phyloP scores from a whole-genome alignment of 2,329 filamentous ascomycete genomes.

The Ophioceras dolichostomum region DNA sequence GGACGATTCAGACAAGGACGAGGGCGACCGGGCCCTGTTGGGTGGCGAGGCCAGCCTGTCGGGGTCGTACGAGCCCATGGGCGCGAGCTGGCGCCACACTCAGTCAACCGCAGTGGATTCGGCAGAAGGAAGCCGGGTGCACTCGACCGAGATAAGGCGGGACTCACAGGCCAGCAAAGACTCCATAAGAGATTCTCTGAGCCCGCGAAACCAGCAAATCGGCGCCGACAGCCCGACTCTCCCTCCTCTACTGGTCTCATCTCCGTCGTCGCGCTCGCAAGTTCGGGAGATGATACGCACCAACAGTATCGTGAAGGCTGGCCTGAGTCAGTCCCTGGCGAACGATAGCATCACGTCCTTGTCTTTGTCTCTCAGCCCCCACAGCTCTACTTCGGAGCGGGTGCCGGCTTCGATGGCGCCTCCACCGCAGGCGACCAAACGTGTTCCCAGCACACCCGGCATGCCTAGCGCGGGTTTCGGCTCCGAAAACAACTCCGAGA shows the following conservation, averaged over 20 bases:
- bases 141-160: conserved; percentile 24
- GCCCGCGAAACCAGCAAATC: conserved; percentile 24
- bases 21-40: not conserved
- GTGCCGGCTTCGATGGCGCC: conserved; percentile 4
- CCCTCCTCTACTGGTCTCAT: conserved; percentile 33
- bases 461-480: too few species aligned
- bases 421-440: conserved; percentile 18
- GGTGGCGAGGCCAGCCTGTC: conserved; percentile 26
- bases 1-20: conserved; percentile 2
- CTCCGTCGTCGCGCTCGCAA: conserved; percentile 40
- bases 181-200: conserved; percentile 34
- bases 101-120: conserved; percentile 37
- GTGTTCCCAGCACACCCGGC: conserved; percentile 4
- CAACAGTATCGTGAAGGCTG: conserved; percentile 44
- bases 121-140: conserved; percentile 23
- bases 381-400: conserved; percentile 30
- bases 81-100: conserved; percentile 18
- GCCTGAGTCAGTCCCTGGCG: conserved; percentile 38
- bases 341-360: conserved; percentile 47
- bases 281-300: conserved; percentile 49
- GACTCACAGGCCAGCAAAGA: conserved; percentile 39
- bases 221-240: conserved; percentile 51
- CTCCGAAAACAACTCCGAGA: conserved; percentile 15
- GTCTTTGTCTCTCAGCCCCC: conserved; percentile 35
- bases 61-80: conserved; percentile 14